A percentile compares a stretch with the other conserved stretches of the same genome.
Evolutionary conservation across 306 rosid species (phyloP).

Genomic region (Macrotyloma uniflorum): DNA sequence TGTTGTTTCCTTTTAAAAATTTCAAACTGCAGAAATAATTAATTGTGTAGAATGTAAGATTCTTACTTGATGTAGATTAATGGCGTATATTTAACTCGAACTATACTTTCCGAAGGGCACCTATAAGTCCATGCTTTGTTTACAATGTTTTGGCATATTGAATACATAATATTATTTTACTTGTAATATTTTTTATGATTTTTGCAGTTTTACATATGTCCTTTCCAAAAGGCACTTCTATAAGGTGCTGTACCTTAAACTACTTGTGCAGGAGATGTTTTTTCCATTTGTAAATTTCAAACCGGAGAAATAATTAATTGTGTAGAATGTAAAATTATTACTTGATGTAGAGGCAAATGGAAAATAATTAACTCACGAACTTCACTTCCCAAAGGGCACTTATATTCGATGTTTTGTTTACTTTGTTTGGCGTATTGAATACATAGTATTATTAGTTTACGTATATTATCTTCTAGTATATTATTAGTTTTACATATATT

Average conservation of each 20-base stretch:
- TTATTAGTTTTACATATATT: neutral
- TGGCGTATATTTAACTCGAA: too few relatives aligned
- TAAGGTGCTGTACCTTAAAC: conserved; percentile 61
- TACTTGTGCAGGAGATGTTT: neutral
- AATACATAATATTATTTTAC: too few relatives aligned
- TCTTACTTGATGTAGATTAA: neutral
- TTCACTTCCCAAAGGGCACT: neutral
- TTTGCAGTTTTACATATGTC: too few relatives aligned
- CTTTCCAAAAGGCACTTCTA: too few relatives aligned
- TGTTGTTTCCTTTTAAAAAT: neutral
- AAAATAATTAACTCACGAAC: conserved; percentile 1
- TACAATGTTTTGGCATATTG: too few relatives aligned
- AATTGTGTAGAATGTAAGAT: conserved; percentile 10
- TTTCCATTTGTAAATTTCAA: conserved; percentile 6
- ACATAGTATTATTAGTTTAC: neutral
- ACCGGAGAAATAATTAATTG: neutral
- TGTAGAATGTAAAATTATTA: conserved; percentile 9
- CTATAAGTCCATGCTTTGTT: too few relatives aligned
- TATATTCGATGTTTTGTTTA: neutral
- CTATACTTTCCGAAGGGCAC: too few relatives aligned
- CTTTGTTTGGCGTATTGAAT: conserved; percentile 22
- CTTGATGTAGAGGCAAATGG: neutral
- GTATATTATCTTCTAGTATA: neutral
- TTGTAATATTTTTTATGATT: too few relatives aligned
- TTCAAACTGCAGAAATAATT: conserved; percentile 21